phyloP scores from a whole-genome alignment of 352 stramenopile species.

The Globisporangium cederbergense region DNA sequence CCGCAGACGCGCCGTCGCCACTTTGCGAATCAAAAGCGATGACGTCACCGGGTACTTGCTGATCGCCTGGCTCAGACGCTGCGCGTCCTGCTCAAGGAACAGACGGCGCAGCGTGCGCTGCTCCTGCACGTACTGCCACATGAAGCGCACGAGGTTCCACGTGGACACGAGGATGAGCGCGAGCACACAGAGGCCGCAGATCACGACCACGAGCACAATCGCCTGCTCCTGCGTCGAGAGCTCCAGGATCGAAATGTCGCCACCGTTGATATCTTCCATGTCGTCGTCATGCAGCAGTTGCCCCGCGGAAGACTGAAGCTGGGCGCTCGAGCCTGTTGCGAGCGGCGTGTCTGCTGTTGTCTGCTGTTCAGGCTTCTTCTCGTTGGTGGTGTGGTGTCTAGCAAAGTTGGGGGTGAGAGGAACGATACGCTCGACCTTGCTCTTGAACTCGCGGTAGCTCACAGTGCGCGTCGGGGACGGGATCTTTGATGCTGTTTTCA shows the following conservation, averaged over 20 bases:
- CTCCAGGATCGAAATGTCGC: constrained; percentile 37
- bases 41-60: constrained; percentile 29
- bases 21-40: constrained; percentile 43
- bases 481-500: not conserved
- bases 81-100: constrained; percentile 28
- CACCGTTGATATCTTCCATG: not conserved
- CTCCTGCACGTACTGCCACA: constrained; percentile 43
- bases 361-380: not conserved
- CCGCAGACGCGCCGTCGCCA: constrained; percentile 41
- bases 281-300: not conserved
- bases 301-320: not conserved
- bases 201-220: constrained; percentile 51
- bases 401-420: not conserved
- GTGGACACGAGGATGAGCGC: constrained; percentile 30
- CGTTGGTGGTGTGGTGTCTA: not conserved
- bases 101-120: constrained; percentile 35
- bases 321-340: not conserved
- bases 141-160: constrained; percentile 38
- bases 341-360: not conserved
- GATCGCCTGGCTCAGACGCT: constrained; percentile 28
- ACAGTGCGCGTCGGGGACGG: not conserved
- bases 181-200: constrained; percentile 37
- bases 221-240: constrained; percentile 57
- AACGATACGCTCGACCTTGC: not conserved
- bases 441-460: constrained; percentile 10